phyloP scores from a whole-genome alignment of 768 basidiomycete species.

The Scleroderma bovista region DNA sequence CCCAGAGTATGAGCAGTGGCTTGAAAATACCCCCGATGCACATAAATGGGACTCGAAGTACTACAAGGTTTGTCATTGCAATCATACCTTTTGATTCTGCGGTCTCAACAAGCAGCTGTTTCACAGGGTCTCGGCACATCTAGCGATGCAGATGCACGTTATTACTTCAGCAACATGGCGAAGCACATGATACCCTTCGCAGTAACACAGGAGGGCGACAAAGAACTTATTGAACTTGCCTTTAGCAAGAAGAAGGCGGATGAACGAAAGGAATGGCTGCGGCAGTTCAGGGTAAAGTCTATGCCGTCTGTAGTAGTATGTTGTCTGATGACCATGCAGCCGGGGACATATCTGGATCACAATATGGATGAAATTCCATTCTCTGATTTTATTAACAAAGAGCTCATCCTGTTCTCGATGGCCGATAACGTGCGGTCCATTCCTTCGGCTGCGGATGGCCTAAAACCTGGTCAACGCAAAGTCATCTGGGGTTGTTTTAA shows the following conservation, averaged over 20 bases:
- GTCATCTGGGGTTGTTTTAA: slow-evolving; percentile 96
- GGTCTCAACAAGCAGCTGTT: not conserved
- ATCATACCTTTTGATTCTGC: not conserved
- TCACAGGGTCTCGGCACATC: slow-evolving; percentile 92
- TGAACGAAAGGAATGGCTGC: slow-evolving; percentile 96
- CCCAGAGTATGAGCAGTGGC: slow-evolving; percentile 94
- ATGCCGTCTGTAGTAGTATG: not conserved
- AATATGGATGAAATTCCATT: slow-evolving; percentile 79
- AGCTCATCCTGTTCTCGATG: slow-evolving; percentile 98
- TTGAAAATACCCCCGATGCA: slow-evolving; percentile 66
- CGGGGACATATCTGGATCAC: slow-evolving; percentile 93
- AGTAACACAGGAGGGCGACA: slow-evolving; percentile 73
- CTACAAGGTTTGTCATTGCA: slow-evolving; percentile 68
- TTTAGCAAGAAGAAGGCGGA: slow-evolving; percentile 99
- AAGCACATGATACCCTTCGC: slow-evolving; percentile 96
- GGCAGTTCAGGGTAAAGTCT: slow-evolving; percentile 72
- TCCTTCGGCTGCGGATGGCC: slow-evolving; percentile 86
- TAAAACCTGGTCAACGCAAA: slow-evolving; percentile 97
- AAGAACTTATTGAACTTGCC: slow-evolving; percentile 88
- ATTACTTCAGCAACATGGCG: slow-evolving; percentile 88
- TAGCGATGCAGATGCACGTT: slow-evolving; percentile 80
- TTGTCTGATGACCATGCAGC: slow-evolving; percentile 40
- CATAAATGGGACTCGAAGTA: slow-evolving; percentile 92
- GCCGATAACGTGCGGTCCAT: slow-evolving; percentile 98
- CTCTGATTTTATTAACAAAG: slow-evolving; percentile 96